Evolutionary conservation across 192 early-diverging fungal species (phyloP).

Genomic region (Podila epicladia): DNA sequence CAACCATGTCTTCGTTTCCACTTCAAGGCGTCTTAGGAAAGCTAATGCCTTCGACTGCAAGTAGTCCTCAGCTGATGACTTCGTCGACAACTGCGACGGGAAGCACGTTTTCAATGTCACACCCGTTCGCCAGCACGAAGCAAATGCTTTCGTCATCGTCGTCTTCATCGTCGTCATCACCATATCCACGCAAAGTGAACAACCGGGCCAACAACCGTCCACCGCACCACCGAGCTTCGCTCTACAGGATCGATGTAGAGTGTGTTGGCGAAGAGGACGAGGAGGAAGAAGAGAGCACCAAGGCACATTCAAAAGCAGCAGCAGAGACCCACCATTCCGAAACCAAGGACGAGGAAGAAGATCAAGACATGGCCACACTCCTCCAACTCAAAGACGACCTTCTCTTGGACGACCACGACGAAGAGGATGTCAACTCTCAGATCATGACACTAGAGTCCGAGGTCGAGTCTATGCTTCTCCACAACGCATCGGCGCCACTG

Average conservation of each 20-base stretch:
- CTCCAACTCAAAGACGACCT: neutral
- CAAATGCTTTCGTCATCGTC: neutral
- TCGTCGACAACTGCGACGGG: conserved; percentile 16
- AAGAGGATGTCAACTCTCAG: conserved; percentile 30
- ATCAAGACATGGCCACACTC: conserved; percentile 4
- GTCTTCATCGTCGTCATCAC: neutral
- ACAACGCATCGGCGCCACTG: conserved; percentile 9
- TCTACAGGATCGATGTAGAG: conserved; percentile 45
- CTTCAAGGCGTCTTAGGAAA: conserved; percentile 30
- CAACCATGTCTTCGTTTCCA: conserved; percentile 14
- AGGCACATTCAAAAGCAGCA: neutral
- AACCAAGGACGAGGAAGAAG: neutral
- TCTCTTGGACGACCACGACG: neutral
- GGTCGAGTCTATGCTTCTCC: conserved; percentile 34
- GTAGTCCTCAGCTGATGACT: conserved; percentile 13
- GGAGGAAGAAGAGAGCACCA: conserved; percentile 21
- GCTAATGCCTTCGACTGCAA: conserved; percentile 17
- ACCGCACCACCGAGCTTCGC: conserved; percentile 31
- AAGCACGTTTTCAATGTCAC: conserved; percentile 11
- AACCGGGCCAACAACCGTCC: conserved; percentile 23
- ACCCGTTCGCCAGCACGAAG: neutral
- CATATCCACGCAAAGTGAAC: conserved; percentile 17
- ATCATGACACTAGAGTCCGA: conserved; percentile 47
- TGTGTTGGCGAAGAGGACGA: conserved; percentile 48
- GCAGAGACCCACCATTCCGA: neutral